A percentile compares a stretch with the other conserved stretches of the same genome.
Evolutionary conservation across 768 basidiomycete species (phyloP).

Genomic region (Mycena capillaripes): DNA sequence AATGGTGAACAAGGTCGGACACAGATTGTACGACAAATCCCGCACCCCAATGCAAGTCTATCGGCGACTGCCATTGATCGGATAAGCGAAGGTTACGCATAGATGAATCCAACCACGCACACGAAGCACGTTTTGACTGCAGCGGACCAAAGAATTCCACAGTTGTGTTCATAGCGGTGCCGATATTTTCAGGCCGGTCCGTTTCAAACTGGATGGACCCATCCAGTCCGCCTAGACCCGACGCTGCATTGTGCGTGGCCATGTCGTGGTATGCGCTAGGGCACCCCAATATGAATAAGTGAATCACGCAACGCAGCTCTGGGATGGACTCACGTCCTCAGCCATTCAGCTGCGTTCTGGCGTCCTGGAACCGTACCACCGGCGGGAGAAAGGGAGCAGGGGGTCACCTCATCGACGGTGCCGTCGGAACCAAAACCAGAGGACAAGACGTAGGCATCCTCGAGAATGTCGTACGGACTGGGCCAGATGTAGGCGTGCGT

Average conservation of each 20-base stretch:
- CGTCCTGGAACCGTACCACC: not conserved
- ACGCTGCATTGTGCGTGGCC: constrained; percentile 40
- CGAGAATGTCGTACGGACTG: constrained; percentile 23
- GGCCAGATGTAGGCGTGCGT: constrained; percentile 27
- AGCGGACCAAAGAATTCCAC: constrained; percentile 4
- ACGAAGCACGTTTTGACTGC: constrained; percentile 4
- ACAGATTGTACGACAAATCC: not conserved
- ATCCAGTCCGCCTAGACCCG: constrained; percentile 37
- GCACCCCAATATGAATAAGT: not conserved
- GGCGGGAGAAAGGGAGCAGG: constrained; percentile 9
- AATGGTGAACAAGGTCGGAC: not conserved
- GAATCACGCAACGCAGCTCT: not conserved
- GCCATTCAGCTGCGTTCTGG: constrained; percentile 27
- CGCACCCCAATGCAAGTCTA: constrained; percentile 8
- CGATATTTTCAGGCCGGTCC: constrained; percentile 23
- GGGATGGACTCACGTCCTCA: constrained; percentile 18
- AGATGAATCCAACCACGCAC: not conserved
- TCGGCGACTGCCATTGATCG: not conserved
- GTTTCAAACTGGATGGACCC: constrained; percentile 42
- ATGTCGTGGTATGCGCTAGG: constrained; percentile 42
- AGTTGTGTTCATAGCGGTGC: not conserved
- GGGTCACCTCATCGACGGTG: constrained; percentile 11
- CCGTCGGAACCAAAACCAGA: constrained; percentile 15
- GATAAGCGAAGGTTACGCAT: not conserved
- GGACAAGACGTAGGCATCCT: constrained; percentile 21